Conservation (phyloP, 768 basidiomycete species). For the Agrocybe chaxingu region DNA sequence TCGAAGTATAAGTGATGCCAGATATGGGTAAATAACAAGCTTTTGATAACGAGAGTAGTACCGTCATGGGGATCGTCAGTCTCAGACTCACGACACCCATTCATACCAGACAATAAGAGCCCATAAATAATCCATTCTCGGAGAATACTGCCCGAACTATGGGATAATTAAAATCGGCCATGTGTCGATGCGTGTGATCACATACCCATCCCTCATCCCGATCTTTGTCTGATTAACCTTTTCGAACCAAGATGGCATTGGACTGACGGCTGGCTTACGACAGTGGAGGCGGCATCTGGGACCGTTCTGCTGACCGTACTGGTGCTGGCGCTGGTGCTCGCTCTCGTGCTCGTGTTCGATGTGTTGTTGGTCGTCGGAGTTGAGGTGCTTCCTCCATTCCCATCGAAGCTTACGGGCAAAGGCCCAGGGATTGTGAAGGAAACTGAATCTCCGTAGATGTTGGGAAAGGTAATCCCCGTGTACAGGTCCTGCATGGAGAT, state of each 20-base stretch:
- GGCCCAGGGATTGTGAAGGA: slow-evolving; percentile 36
- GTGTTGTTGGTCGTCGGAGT: slow-evolving; percentile 2
- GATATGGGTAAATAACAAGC: slow-evolving; percentile 10
- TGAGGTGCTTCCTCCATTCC: slow-evolving; percentile 16
- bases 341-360: neutral
- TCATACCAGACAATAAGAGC: slow-evolving; percentile 11
- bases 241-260: slow-evolving; percentile 23
- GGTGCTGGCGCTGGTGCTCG: slow-evolving; percentile 3
- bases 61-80: slow-evolving; percentile 18
- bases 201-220: slow-evolving; percentile 9
- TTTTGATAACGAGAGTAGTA: slow-evolving; percentile 6
- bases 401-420: slow-evolving; percentile 26
- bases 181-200: slow-evolving; percentile 7
- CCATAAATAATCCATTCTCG: neutral
- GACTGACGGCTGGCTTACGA: slow-evolving; percentile 15
- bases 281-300: slow-evolving; percentile 10
- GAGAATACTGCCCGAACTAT: neutral
- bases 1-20: neutral
- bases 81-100: slow-evolving; percentile 21
- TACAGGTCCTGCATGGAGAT: slow-evolving; percentile 34
- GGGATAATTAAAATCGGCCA: slow-evolving; percentile 12
- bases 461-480: slow-evolving; percentile 28
- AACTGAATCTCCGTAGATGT: slow-evolving; percentile 32
- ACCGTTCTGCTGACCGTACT: neutral
- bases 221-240: slow-evolving; percentile 14